These are phyloP conservation scores for Ophiorrhiza pumila DNA, from an alignment of 257 asterid genomes.

Conservation along the genomic window DNA sequence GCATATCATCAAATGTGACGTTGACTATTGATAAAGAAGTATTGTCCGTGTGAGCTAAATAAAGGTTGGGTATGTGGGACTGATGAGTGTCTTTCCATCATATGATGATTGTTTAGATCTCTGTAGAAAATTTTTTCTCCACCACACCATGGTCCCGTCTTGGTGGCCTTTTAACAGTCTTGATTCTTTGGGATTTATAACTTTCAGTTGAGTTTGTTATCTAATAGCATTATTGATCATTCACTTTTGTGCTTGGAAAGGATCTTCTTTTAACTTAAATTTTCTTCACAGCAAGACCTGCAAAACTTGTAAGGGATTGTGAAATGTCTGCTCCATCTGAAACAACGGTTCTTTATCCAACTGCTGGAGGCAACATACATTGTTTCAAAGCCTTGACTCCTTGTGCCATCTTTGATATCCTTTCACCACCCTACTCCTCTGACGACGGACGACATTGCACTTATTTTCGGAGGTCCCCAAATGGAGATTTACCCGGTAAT, in stretches of 20 bases:
- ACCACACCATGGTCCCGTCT: not conserved
- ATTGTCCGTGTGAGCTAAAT: not conserved
- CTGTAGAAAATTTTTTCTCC: not conserved
- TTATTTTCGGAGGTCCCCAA: slow-evolving; percentile 66
- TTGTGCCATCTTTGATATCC: slow-evolving; percentile 94
- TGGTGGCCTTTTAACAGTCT: not conserved
- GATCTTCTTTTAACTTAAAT: not conserved
- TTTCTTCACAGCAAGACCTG: slow-evolving; percentile 66
- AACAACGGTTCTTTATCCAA: slow-evolving; percentile 84
- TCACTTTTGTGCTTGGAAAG: not conserved
- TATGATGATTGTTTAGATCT: not conserved
- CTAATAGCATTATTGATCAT: not conserved
- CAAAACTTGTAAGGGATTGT: slow-evolving; percentile 61
- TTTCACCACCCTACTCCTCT: slow-evolving; percentile 91
- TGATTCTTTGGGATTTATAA: not conserved
- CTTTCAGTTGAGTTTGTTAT: not conserved
- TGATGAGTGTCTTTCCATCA: not conserved
- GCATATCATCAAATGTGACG: not conserved
- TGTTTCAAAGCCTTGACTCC: slow-evolving; percentile 90
- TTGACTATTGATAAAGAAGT: not conserved
- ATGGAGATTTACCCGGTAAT: slow-evolving; percentile 75
- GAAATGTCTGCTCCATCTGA: slow-evolving; percentile 86
- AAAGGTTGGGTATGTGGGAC: not conserved
- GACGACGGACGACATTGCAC: slow-evolving; percentile 95
- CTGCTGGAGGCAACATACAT: slow-evolving; percentile 88